Evolutionary conservation across 257 asterid species (phyloP).

Genomic region (Salvia rosmarinus): DNA sequence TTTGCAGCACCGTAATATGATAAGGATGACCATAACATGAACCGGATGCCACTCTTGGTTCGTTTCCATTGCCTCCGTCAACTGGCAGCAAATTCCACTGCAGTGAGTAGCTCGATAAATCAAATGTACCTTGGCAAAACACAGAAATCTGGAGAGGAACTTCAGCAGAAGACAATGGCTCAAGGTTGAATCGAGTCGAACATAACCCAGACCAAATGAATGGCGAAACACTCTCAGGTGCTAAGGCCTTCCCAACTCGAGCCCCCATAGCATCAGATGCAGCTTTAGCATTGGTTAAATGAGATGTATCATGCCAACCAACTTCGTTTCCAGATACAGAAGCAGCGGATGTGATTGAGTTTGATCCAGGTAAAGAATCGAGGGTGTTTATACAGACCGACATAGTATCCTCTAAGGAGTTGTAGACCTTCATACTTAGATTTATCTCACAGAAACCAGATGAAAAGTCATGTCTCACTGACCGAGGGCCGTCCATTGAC

Average conservation of each 20-base stretch:
- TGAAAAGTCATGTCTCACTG: conserved; percentile 63
- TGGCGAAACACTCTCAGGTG: conserved; percentile 55
- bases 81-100: conserved; percentile 56
- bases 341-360: conserved; percentile 38
- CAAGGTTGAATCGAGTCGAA: conserved; percentile 61
- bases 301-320: conserved; percentile 80
- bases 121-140: conserved; percentile 85
- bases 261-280: conserved; percentile 51
- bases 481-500: conserved; percentile 73
- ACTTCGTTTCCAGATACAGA: conserved; percentile 63
- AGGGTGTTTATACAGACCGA: conserved; percentile 58
- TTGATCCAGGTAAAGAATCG: conserved; percentile 44
- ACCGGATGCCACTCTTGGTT: conserved; percentile 51
- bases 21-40: conserved; percentile 71
- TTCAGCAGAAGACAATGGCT: conserved; percentile 60
- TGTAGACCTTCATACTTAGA: conserved; percentile 64
- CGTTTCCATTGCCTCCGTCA: conserved; percentile 33
- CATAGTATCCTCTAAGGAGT: conserved; percentile 60
- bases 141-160: conserved; percentile 70
- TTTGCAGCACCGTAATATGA: conserved; percentile 71
- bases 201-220: conserved; percentile 88
- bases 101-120: conserved; percentile 78
- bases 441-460: conserved; percentile 65
- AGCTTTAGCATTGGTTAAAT: conserved; percentile 50
- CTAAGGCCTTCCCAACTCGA: conserved; percentile 44